These are phyloP conservation scores for Suillus discolor DNA, from an alignment of 768 basidiomycete genomes.

Conservation along the genomic window DNA sequence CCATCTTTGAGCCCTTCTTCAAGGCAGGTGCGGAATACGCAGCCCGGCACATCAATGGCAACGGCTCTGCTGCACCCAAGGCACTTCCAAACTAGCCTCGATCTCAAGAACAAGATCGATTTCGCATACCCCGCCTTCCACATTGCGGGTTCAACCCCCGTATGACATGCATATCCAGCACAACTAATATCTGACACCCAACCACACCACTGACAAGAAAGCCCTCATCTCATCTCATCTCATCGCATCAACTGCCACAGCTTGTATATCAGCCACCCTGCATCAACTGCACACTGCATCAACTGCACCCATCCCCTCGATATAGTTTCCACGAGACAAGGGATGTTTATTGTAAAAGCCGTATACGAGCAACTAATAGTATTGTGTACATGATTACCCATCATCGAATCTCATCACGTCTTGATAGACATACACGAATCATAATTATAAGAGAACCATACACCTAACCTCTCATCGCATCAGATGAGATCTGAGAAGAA, in stretches of 20 bases:
- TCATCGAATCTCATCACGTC: slow-evolving; percentile 15
- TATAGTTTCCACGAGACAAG: slow-evolving; percentile 21
- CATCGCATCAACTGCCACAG: slow-evolving; percentile 23
- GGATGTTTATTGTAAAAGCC: slow-evolving; percentile 25
- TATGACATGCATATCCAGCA: slow-evolving; percentile 35
- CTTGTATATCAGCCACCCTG: slow-evolving; percentile 36
- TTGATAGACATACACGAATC: slow-evolving; percentile 14
- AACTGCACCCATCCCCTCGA: slow-evolving; percentile 48
- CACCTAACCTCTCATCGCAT: slow-evolving; percentile 25
- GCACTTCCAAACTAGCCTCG: slow-evolving; percentile 32
- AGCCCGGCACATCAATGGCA: slow-evolving; percentile 38
- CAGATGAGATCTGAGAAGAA: slow-evolving; percentile 71
- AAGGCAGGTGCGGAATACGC: slow-evolving; percentile 69
- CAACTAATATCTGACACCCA: slow-evolving; percentile 10
- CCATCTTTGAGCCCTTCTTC: slow-evolving; percentile 88
- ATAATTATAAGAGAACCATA: slow-evolving; percentile 15
- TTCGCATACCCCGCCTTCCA: slow-evolving; percentile 33
- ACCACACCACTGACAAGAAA: slow-evolving; percentile 26
- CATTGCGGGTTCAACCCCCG: slow-evolving; percentile 89
- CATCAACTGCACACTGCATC: slow-evolving; percentile 73
- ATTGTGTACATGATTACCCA: slow-evolving; percentile 19
- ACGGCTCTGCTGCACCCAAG: slow-evolving; percentile 39
- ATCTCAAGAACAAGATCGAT: slow-evolving; percentile 28
- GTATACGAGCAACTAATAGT: slow-evolving; percentile 26
- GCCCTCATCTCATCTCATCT: slow-evolving; percentile 23